phyloP scores from a whole-genome alignment of 129 eudicot genomes.

The Artemisia tridentata region DNA sequence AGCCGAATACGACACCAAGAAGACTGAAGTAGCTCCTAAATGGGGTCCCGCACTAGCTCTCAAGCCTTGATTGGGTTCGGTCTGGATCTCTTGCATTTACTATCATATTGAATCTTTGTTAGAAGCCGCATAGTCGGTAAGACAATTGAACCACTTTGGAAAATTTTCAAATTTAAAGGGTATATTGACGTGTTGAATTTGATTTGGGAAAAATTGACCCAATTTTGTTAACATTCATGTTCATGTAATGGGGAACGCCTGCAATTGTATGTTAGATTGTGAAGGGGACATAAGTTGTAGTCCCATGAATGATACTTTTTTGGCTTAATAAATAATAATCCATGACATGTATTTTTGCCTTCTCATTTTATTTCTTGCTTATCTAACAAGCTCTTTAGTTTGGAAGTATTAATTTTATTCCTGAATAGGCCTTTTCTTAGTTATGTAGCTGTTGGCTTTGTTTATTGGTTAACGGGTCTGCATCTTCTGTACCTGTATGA shows the following conservation, averaged over 20 bases:
- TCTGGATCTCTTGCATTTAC: neutral
- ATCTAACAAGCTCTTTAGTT: too few relatives aligned
- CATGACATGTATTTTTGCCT: conserved; percentile 19
- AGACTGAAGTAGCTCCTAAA: conserved; percentile 52
- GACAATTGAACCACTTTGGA: conserved; percentile 21
- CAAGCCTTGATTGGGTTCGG: conserved; percentile 48
- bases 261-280: conserved; percentile 32
- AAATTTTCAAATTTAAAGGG: conserved; percentile 17
- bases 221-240: conserved; percentile 37
- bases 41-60: conserved; percentile 73
- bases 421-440: too few relatives aligned
- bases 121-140: conserved; percentile 30
- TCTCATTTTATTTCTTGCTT: neutral
- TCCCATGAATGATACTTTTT: conserved; percentile 23
- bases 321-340: conserved; percentile 42
- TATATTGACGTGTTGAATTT: conserved; percentile 27
- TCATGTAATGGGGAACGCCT: conserved; percentile 26
- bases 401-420: too few relatives aligned
- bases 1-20: conserved; percentile 72
- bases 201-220: conserved; percentile 37
- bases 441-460: too few relatives aligned
- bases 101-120: conserved; percentile 18
- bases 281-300: conserved; percentile 26
- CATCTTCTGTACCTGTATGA: too few relatives aligned
- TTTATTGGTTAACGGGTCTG: too few relatives aligned